Conservation (phyloP, 2,329 filamentous ascomycete species). For the Bipolaris gigantea region DNA sequence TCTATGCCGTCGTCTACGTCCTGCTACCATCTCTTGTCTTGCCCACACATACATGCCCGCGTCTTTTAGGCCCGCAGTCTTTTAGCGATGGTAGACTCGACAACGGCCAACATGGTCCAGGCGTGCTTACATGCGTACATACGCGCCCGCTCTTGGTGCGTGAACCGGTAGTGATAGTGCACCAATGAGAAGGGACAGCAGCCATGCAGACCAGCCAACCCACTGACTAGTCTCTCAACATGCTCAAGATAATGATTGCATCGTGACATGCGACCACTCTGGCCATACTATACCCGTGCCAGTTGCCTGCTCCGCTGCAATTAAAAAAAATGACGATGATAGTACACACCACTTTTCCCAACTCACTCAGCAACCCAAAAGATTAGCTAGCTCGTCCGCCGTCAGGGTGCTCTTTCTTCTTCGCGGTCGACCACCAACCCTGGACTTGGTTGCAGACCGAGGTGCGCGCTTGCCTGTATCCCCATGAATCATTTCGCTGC, state of each 20-base stretch:
- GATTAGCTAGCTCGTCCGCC: conserved; percentile 68
- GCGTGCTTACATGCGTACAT: conserved; percentile 15
- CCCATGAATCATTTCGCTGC: conserved; percentile 25
- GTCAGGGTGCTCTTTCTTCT: conserved; percentile 74
- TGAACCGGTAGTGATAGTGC: conserved; percentile 6
- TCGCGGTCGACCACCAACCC: conserved; percentile 60
- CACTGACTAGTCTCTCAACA: conserved; percentile 9
- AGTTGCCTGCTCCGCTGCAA: conserved; percentile 11
- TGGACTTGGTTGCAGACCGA: conserved; percentile 47
- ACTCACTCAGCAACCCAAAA: conserved; percentile 33
- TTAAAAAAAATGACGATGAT: background rate
- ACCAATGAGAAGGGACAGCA: conserved; percentile 6
- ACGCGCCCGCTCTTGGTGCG: conserved; percentile 18
- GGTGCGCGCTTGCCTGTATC: conserved; percentile 28
- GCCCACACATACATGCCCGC: background rate
- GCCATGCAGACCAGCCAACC: conserved; percentile 12
- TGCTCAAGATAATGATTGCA: conserved; percentile 4
- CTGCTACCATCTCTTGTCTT: background rate
- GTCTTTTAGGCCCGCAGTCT: background rate
- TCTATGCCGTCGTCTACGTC: background rate
- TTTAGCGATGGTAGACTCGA: background rate
- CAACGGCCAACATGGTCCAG: background rate
- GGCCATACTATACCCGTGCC: conserved; percentile 3
- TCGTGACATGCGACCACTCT: conserved; percentile 1
- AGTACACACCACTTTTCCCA: conserved; percentile 1